Percentiles rank a stretch among this genome's conserved stretches.
These are phyloP conservation scores for Pythium biforme DNA, from an alignment of 352 stramenopile genomes.

Conservation along the genomic window DNA sequence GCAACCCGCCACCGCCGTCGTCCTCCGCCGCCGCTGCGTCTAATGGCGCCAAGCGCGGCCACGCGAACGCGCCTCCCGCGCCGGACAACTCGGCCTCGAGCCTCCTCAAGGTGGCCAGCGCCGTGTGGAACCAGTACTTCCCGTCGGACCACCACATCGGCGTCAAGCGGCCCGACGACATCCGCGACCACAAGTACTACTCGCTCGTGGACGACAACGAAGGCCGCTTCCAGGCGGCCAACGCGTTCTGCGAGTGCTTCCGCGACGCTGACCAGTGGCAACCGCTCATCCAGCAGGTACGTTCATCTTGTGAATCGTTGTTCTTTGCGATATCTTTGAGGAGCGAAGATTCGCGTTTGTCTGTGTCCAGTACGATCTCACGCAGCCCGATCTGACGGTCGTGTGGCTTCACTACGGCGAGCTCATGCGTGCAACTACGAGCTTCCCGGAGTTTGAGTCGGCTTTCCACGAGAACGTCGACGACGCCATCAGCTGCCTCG, in stretches of 20 bases:
- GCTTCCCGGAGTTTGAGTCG: constrained; percentile 29
- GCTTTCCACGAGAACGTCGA: constrained; percentile 32
- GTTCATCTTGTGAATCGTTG: constrained; percentile 3
- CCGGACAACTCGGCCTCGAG: neutral
- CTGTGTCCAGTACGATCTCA: constrained; percentile 29
- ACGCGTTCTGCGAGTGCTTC: constrained; percentile 34
- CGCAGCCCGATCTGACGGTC: constrained; percentile 26
- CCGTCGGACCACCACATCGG: constrained; percentile 56
- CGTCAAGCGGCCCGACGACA: constrained; percentile 22
- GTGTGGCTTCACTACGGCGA: constrained; percentile 33
- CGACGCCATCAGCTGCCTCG: constrained; percentile 33
- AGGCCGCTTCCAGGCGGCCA: constrained; percentile 31
- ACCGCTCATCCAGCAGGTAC: constrained; percentile 30
- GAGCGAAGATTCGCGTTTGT: neutral
- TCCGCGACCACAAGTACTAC: constrained; percentile 26
- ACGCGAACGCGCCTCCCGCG: neutral
- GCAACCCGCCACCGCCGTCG: constrained; percentile 12
- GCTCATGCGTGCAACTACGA: constrained; percentile 26
- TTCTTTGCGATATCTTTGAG: neutral
- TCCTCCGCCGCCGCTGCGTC: neutral
- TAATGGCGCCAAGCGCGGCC: constrained; percentile 8
- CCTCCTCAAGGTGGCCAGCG: constrained; percentile 42
- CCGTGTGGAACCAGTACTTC: constrained; percentile 81
- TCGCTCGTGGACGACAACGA: constrained; percentile 31
- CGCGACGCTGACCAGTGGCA: constrained; percentile 26